Conservation (phyloP, 371 early-diverging fungal genomes). For the Mucor piriformis region DNA sequence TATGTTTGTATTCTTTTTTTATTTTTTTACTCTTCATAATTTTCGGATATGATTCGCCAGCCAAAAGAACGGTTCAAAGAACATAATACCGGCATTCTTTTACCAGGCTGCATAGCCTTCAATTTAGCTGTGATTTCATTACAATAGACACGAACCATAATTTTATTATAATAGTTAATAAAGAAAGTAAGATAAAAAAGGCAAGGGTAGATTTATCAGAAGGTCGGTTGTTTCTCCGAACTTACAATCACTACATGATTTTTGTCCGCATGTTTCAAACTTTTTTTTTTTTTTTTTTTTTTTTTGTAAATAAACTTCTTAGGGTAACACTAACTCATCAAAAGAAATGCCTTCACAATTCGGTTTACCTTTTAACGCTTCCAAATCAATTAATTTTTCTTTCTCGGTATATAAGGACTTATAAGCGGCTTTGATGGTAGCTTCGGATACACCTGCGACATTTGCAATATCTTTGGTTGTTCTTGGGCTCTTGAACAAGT, state of each 20-base stretch:
- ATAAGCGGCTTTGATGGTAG: slow-evolving; percentile 87
- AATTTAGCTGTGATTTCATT: slow-evolving; percentile 15
- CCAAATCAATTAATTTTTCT: slow-evolving; percentile 56
- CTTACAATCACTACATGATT: no score
- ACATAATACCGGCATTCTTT: slow-evolving; percentile 36
- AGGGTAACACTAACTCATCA: slow-evolving; percentile 51
- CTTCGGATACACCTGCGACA: slow-evolving; percentile 87
- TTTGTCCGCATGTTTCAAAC: no score
- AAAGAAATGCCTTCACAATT: slow-evolving; percentile 44
- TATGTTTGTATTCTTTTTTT: not conserved
- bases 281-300: no score
- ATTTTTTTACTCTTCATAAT: slow-evolving; percentile 22
- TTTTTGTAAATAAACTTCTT: no score
- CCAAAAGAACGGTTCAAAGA: slow-evolving; percentile 27
- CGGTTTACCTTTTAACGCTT: slow-evolving; percentile 40
- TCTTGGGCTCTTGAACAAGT: slow-evolving; percentile 64
- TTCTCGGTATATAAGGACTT: slow-evolving; percentile 66
- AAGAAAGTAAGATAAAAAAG: not conserved
- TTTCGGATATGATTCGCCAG: slow-evolving; percentile 36
- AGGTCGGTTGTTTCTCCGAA: no score
- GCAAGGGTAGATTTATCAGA: not conserved
- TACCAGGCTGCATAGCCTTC: slow-evolving; percentile 3
- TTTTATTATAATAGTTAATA: not conserved
- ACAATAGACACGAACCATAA: slow-evolving; percentile 29
- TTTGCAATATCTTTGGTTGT: slow-evolving; percentile 77